Evolutionary conservation across 495 filamentous ascomycete species (phyloP).

Genomic region (Xylaria castorea): DNA sequence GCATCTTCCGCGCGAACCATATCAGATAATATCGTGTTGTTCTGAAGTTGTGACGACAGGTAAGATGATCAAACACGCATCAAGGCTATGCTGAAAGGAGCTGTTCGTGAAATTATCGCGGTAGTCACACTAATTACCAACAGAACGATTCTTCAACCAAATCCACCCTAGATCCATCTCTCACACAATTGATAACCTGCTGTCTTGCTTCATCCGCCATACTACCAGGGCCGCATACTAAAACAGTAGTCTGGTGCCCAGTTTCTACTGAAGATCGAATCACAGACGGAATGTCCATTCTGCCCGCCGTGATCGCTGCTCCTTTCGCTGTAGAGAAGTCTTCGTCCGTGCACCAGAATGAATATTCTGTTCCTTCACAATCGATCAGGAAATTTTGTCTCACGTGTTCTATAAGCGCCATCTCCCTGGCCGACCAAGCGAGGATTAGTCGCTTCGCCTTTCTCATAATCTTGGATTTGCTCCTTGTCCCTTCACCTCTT

Average conservation of each 20-base stretch:
- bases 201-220: slow-evolving; percentile 20
- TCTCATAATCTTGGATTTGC: neutral
- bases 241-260: slow-evolving; percentile 13
- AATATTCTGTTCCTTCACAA: neutral
- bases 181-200: slow-evolving; percentile 13
- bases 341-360: slow-evolving; percentile 11
- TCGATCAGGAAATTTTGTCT: neutral
- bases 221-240: slow-evolving; percentile 11
- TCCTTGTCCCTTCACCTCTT: too few species aligned
- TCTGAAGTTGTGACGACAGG: neutral
- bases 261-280: slow-evolving; percentile 9
- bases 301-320: neutral
- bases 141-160: slow-evolving; percentile 12
- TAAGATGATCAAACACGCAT: neutral
- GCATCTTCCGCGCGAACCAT: neutral
- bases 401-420: slow-evolving; percentile 11
- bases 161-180: slow-evolving; percentile 12
- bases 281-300: slow-evolving; percentile 12
- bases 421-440: slow-evolving; percentile 17
- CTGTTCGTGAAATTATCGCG: neutral
- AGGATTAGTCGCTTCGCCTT: neutral
- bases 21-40: neutral
- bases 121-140: neutral
- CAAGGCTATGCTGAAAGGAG: neutral
- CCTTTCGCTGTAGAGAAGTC: neutral